Percentiles rank a stretch among this genome's conserved stretches.
Evolutionary conservation across 2,329 filamentous ascomycete genomes (phyloP).

Genomic region (Botrytis tulipae): DNA sequence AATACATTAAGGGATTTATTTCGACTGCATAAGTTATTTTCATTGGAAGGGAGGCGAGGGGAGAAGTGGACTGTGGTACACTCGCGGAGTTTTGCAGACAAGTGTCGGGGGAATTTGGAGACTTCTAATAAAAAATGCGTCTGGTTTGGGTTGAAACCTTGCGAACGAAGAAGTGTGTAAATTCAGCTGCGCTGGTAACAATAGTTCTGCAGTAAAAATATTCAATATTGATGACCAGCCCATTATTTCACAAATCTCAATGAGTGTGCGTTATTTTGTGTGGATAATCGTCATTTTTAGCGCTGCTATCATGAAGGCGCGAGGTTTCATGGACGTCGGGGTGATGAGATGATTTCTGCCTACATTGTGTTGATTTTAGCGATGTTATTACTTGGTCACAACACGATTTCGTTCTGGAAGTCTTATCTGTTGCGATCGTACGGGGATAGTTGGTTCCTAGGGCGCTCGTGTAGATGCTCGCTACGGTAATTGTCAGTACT

Average conservation of each 20-base stretch:
- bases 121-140: fast-evolving
- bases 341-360: background rate
- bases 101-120: background rate
- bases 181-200: background rate
- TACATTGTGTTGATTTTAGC: background rate
- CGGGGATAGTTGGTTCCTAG: fast-evolving
- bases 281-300: background rate
- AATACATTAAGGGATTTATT: background rate
- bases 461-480: fast-evolving
- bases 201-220: background rate
- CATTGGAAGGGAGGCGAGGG: background rate
- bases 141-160: background rate
- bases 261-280: background rate
- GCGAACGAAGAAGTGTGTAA: too few relatives aligned
- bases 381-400: background rate
- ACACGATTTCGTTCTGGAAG: background rate
- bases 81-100: background rate
- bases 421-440: background rate
- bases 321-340: background rate
- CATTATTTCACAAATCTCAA: background rate
- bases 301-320: fast-evolving
- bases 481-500: background rate
- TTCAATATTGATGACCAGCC: background rate
- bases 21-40: background rate
- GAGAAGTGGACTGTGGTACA: fast-evolving